Evolutionary conservation across 139 green algal species (phyloP).

Genomic region (Chlamydomonas eustigma): DNA sequence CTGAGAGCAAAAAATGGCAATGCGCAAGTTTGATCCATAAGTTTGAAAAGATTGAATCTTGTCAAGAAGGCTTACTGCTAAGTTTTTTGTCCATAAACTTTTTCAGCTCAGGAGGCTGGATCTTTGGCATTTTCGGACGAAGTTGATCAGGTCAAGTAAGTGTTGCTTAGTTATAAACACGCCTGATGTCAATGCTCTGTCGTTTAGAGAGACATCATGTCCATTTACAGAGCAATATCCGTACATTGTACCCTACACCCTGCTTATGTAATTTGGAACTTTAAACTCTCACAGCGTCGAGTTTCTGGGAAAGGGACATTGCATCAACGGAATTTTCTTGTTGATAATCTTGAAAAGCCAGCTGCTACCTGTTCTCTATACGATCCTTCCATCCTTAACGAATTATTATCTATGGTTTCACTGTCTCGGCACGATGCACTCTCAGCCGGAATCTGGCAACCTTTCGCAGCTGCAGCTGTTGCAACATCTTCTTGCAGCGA

Average conservation of each 20-base stretch:
- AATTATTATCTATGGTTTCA: not conserved
- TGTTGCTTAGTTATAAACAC: too few relatives aligned
- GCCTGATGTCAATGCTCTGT: too few relatives aligned
- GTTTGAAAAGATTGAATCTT: not conserved
- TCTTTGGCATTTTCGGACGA: slow-evolving; percentile 67
- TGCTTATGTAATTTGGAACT: too few relatives aligned
- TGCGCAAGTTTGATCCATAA: not conserved
- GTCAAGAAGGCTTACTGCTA: slow-evolving; percentile 43
- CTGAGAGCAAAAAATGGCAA: slow-evolving; percentile 15
- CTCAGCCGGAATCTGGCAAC: not conserved
- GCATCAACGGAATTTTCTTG: too few relatives aligned
- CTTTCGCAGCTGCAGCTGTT: not conserved
- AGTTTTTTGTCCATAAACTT: slow-evolving; percentile 94
- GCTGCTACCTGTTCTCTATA: too few relatives aligned
- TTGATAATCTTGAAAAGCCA: too few relatives aligned
- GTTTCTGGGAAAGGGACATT: too few relatives aligned
- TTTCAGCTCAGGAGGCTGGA: slow-evolving; percentile 87
- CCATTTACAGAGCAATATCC: too few relatives aligned
- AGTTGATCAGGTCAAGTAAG: not conserved
- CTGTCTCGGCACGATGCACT: not conserved
- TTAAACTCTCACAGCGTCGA: too few relatives aligned
- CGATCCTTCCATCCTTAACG: too few relatives aligned
- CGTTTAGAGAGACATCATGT: too few relatives aligned
- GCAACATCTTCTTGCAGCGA: not conserved
- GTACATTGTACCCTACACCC: too few relatives aligned